Base-by-base conservation (phyloP, 352 stramenopile genomes). In the Stephanocyclus meneghinianus region DNA sequence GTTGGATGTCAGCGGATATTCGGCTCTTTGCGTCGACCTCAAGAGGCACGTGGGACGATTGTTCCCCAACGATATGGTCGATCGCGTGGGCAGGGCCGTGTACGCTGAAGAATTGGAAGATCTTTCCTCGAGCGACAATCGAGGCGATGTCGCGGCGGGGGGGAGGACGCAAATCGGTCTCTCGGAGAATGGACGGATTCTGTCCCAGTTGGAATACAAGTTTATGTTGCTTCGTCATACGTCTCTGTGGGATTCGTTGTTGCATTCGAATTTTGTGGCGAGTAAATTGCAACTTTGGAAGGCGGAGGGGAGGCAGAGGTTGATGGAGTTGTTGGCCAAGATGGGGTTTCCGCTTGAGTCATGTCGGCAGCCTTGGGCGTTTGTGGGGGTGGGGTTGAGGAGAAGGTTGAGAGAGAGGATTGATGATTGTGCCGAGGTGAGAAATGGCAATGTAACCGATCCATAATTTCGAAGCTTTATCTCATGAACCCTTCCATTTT, bases 221-320 rank as follows among this genome's bases (percentile, higher is more conserved):
- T 98, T 99, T 91, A 98, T 98, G 92, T 95, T 98, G 57, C 94
- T 99, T 59, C 93, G 96, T 10, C 95, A 98, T 81, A 98, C 95
- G 86, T 97, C 92, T 18, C 83, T 98, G 8, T 98, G 97, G 76
- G 94, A 98, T 42, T 89, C 93, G 55, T 98, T 99, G 94, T 95
- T 98, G 61, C 96, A 98, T 87, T 98, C 94, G 37, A 93, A 98
- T 80, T 98, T 97, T 78, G 92, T 99, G 32, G 79, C 77, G 15
- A 88, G 76, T 16, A 87, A 83, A 57, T 86, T 83, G 92, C 76
- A 91, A 76, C 47, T 92, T 86, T 80, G 76, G 65, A 92, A 68
- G 11, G 71, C 74, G 15, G 60, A 71, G 29, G 87, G 90, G 35
- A 81, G 80, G 66, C 67, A 85, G 42, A 73, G 79, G 42, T 69